Evolutionary conservation across 2,329 filamentous ascomycete species (phyloP), one percentile per base, ranked within the genome.

Genomic region (Cryphonectria naterciae): DNA sequence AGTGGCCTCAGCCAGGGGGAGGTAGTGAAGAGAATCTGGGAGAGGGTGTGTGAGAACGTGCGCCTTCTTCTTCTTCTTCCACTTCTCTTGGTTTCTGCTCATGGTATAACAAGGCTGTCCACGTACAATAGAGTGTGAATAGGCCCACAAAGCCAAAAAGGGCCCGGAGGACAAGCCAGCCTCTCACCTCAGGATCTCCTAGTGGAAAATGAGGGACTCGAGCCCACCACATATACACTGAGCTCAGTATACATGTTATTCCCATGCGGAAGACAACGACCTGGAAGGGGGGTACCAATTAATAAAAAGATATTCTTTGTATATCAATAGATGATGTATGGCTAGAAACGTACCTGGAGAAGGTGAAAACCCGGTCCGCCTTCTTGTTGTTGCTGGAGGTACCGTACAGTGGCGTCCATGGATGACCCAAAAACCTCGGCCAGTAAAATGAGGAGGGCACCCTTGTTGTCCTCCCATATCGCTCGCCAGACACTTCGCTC

Each of bases 1-100:
- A 0, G 91, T 94, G 1, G 93, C 91, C 77, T 96, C 93, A 1
- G 92, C 89, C 1, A 96, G 85, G 1, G 92, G 91, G 0, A 96
- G 86, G 74, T 93, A 95, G 35, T 91, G 85, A 0, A 83, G 77
- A 0, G 81, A 81, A 43, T 84, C 80, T 82, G 86, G 10, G 1
- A n/a, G 4, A 19, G 37, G 10, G 37, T 13, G 41, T 11, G 39
- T 65, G 17, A 54, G 37, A 0, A 10, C n/a, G 25, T 22, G 5
- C 6, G 6, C 37, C 13, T 3, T n/a, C 22, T 11, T 5, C 25
- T 7, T 1, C 13, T 41, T 17, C 19, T 11, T 25, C 2, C 13
- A 7, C 3, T 8, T 32, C 32, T 32, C 32, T 32, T 32, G 32
- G 32, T 13, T 39, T 39, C 37, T 39, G 8, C 11, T 39, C 3